Conservation (phyloP, 202 grass and related monocot species). For the Cymbopogon flexuosus region DNA sequence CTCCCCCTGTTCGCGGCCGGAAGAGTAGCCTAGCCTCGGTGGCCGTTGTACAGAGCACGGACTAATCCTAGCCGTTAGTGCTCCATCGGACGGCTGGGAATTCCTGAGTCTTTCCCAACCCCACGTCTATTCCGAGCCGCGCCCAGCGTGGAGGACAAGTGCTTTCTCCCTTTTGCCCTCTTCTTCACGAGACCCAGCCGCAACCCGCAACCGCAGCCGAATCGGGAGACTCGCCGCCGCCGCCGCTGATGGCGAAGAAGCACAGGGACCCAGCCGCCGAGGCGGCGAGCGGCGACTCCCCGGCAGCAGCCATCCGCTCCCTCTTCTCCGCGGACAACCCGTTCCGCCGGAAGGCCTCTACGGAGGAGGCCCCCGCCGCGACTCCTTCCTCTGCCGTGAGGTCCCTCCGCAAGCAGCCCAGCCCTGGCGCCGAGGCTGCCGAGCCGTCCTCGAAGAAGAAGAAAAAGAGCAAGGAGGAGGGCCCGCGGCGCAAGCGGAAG, state of each 20-base stretch:
- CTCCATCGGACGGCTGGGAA: background rate
- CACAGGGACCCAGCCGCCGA: slow-evolving; percentile 38
- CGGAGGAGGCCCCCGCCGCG: slow-evolving; percentile 20
- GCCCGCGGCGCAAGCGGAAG: slow-evolving; percentile 48
- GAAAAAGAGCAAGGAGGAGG: slow-evolving; percentile 28
- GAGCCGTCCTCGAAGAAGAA: slow-evolving; percentile 34
- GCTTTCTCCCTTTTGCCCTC: background rate
- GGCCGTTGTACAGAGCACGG: background rate
- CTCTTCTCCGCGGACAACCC: slow-evolving; percentile 91
- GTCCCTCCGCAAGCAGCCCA: slow-evolving; percentile 17
- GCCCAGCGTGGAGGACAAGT: background rate
- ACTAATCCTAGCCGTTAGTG: background rate
- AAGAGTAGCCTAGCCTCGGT: no score
- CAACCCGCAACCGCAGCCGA: background rate
- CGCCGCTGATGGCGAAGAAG: slow-evolving; percentile 56
- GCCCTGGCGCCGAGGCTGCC: background rate
- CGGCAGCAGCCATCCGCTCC: slow-evolving; percentile 37
- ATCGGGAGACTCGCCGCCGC: background rate
- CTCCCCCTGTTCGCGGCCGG: no score
- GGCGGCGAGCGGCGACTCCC: background rate
- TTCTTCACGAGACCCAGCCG: background rate
- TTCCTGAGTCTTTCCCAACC: background rate
- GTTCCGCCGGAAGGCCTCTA: slow-evolving; percentile 65
- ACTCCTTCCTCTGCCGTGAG: background rate
- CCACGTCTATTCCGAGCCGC: slow-evolving; percentile 32